Percentiles rank a stretch among this genome's conserved stretches.
Conservation (phyloP, 495 filamentous ascomycete genomes). For the Podospora tetraspora region DNA sequence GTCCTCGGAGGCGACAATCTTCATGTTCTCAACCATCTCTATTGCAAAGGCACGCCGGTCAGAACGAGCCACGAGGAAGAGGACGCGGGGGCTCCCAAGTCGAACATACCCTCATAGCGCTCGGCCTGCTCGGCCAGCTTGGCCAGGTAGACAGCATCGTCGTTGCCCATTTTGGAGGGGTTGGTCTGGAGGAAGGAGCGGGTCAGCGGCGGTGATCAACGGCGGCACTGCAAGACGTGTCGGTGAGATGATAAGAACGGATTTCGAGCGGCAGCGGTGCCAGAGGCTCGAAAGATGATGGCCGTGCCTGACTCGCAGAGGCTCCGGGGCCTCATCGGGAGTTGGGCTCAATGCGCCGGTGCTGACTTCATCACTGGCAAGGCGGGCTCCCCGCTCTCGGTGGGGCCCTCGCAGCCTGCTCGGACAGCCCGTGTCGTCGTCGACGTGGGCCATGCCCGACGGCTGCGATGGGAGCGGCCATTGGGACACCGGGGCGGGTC, state of each 20-base stretch:
- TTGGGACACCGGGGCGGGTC: conserved; percentile 13
- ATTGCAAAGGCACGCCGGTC: conserved; percentile 24
- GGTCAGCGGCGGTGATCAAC: conserved; percentile 28
- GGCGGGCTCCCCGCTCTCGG: conserved; percentile 28
- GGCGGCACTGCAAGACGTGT: conserved; percentile 11
- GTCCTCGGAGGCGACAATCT: conserved; percentile 92
- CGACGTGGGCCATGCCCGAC: conserved; percentile 3
- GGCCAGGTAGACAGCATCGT: conserved; percentile 98
- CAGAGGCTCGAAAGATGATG: not conserved
- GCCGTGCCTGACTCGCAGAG: conserved; percentile 2
- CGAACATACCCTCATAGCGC: conserved; percentile 92
- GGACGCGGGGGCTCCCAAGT: not conserved
- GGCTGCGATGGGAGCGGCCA: conserved; percentile 13
- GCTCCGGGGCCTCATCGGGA: conserved; percentile 7
- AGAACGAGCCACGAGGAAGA: conserved; percentile 7
- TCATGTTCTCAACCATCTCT: conserved; percentile 99
- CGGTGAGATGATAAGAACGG: conserved; percentile 8
- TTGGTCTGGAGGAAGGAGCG: conserved; percentile 16
- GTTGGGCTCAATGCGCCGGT: conserved; percentile 21
- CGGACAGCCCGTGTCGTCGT: conserved; percentile 16
- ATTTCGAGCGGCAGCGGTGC: not conserved
- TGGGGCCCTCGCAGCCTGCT: conserved; percentile 29
- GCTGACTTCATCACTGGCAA: conserved; percentile 27
- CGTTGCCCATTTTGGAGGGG: conserved; percentile 85
- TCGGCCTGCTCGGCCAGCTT: conserved; percentile 99